A percentile compares a stretch with the other conserved stretches of the same genome.
Conservation (phyloP, 495 filamentous ascomycete species). For the Trichoderma virens region DNA sequence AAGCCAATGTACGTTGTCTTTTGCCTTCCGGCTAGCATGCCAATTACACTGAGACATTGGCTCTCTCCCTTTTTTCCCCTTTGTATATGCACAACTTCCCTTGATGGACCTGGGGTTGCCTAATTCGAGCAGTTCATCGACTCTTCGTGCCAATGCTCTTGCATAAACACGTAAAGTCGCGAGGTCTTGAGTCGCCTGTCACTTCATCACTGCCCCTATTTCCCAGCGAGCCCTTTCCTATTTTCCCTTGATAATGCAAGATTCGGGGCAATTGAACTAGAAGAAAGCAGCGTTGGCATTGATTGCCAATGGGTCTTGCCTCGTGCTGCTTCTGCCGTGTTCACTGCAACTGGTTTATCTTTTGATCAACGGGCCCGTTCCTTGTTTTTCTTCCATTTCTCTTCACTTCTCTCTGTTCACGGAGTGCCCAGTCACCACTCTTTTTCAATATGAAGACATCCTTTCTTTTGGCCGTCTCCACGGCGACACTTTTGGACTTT, state of each 20-base stretch:
- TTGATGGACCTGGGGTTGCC: neutral
- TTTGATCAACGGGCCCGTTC: neutral
- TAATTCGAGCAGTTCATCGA: neutral
- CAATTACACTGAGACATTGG: neutral
- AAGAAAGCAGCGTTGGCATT: neutral
- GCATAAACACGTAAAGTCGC: neutral
- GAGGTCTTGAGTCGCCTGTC: neutral
- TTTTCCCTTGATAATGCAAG: neutral
- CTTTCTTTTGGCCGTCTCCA: neutral
- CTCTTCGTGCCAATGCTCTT: neutral
- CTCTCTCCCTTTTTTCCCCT: neutral
- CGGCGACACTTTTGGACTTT: neutral
- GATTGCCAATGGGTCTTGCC: neutral
- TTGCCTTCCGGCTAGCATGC: neutral
- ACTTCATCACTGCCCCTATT: neutral
- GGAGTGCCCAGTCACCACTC: neutral
- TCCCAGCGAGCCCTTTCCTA: neutral
- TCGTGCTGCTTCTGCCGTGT: neutral
- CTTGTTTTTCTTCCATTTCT: neutral
- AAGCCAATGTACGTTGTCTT: neutral
- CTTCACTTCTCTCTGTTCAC: neutral
- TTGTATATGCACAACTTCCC: neutral
- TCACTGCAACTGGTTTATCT: neutral
- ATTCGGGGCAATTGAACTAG: neutral
- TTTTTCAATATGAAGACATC: conserved; percentile 2